A percentile compares a stretch with the other conserved stretches of the same genome.
Evolutionary conservation across 768 basidiomycete species (phyloP).

Genomic region (Mycena olivaceomarginata): DNA sequence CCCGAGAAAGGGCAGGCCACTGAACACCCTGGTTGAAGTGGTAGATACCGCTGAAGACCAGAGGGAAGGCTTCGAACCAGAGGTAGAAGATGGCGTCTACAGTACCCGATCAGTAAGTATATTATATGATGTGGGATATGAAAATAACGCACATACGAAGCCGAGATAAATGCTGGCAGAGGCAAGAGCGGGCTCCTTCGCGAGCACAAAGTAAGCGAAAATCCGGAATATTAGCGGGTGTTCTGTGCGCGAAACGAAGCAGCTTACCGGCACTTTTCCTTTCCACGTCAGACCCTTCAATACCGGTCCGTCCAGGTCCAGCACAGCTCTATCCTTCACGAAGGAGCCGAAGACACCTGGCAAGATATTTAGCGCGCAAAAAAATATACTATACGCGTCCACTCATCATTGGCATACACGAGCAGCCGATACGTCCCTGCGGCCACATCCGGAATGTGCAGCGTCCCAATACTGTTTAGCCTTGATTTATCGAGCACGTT

Average conservation of each 20-base stretch:
- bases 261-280: constrained; percentile 30
- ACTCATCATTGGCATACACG: constrained; percentile 29
- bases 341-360: constrained; percentile 34
- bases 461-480: constrained; percentile 28
- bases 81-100: constrained; percentile 54
- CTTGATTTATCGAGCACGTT: constrained; percentile 33
- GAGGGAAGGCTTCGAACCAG: constrained; percentile 58
- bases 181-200: constrained; percentile 54
- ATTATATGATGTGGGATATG: neutral
- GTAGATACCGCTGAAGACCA: constrained; percentile 56
- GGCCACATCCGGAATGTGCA: constrained; percentile 24
- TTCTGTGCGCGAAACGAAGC: neutral
- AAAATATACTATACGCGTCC: neutral
- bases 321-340: constrained; percentile 19
- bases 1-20: constrained; percentile 26
- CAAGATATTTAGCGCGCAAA: neutral
- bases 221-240: neutral
- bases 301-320: constrained; percentile 14
- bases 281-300: constrained; percentile 26
- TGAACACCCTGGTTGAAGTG: constrained; percentile 49
- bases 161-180: constrained; percentile 55
- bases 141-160: constrained; percentile 49
- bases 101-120: neutral
- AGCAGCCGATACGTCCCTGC: constrained; percentile 29
- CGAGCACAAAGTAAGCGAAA: constrained; percentile 47